phyloP scores from a whole-genome alignment of 352 stramenopile species.

The Nothophytophthora sp. region DNA sequence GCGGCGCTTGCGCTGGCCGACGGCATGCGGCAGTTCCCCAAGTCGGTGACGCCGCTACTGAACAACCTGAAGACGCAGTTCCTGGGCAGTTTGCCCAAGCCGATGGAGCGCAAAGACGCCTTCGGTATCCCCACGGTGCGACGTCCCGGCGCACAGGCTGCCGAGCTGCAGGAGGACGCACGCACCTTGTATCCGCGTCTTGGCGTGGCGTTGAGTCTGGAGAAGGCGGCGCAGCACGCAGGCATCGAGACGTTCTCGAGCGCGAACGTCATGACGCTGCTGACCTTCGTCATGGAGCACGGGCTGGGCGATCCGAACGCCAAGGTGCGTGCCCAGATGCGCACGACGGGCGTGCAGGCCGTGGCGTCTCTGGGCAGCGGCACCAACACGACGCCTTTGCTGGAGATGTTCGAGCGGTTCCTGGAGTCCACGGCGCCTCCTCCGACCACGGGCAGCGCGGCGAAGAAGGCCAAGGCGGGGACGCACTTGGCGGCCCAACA shows the following conservation, averaged over 20 bases:
- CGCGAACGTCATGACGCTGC: slow-evolving; percentile 57
- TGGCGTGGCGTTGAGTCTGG: slow-evolving; percentile 77
- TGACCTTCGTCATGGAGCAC: slow-evolving; percentile 84
- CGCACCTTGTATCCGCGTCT: slow-evolving; percentile 62
- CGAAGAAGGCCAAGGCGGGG: slow-evolving; percentile 36
- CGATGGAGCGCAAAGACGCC: slow-evolving; percentile 57
- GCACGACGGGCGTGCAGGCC: slow-evolving; percentile 81
- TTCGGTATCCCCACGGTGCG: slow-evolving; percentile 78
- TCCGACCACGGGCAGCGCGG: slow-evolving; percentile 2
- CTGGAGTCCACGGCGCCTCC: slow-evolving; percentile 57
- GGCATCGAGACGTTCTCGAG: slow-evolving; percentile 44
- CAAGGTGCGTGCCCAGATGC: slow-evolving; percentile 80
- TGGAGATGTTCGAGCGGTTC: slow-evolving; percentile 77
- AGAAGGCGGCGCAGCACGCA: slow-evolving; percentile 54
- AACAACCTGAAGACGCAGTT: slow-evolving; percentile 78
- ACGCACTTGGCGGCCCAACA: slow-evolving; percentile 27
- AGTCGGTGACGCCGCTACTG: slow-evolving; percentile 66
- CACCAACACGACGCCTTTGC: slow-evolving; percentile 61
- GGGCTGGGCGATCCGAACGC: slow-evolving; percentile 73
- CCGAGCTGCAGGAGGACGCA: slow-evolving; percentile 56
- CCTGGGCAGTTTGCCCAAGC: slow-evolving; percentile 51
- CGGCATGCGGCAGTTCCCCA: slow-evolving; percentile 81
- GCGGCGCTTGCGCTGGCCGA: too few relatives aligned
- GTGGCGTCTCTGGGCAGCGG: slow-evolving; percentile 70
- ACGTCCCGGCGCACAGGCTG: slow-evolving; percentile 39